Base-by-base conservation (phyloP, 306 rosid species). In the Sicyos baderoa region DNA sequence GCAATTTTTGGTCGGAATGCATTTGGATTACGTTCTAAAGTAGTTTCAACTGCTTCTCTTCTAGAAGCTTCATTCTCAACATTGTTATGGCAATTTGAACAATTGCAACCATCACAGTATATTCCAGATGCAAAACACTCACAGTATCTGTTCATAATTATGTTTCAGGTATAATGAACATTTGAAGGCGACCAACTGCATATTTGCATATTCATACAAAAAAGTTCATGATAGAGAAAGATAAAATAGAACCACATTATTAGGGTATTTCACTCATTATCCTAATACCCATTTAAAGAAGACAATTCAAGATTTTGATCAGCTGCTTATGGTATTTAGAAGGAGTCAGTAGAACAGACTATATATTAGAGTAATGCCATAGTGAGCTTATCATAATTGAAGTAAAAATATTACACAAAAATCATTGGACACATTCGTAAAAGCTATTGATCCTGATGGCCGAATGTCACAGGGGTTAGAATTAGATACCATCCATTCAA, bases 41-140 rank as follows among this genome's bases (percentile, higher is more conserved):
- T 93, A 75, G 91, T 89, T 82, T 87, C 97, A 13, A 93, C 94
- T 50, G 99, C 97, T 76, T 86, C 99, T 65, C 88, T 82, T 64
- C 99, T 88, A 19, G 88, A 90, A 77, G 84, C 91, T 81, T 90
- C 99, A 74, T 93, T 90, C 55, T 88, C 99, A 44, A 86, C 94
- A 80, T 93, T 93, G 80, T 93, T 93, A 79, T 74, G 83, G 82
- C 99, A 93, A 85, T 93, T 93, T 68, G 80, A 83, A 71, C 99
- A 93, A 81, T 90, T 89, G 94, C 97, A 93, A 62, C 97, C 97
- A 7, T 93, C 99, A 63, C 99, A 93, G 78, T 89, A 88, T 79
- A 93, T 88, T 77, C 99, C 96, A 53, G 99, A 89, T 61, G 99
- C 99, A 80, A 93, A 93, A 78, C 99, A 93, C 82, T 93, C 99